phyloP scores from a whole-genome alignment of 352 stramenopile species.

The Phytopythium montanum region DNA sequence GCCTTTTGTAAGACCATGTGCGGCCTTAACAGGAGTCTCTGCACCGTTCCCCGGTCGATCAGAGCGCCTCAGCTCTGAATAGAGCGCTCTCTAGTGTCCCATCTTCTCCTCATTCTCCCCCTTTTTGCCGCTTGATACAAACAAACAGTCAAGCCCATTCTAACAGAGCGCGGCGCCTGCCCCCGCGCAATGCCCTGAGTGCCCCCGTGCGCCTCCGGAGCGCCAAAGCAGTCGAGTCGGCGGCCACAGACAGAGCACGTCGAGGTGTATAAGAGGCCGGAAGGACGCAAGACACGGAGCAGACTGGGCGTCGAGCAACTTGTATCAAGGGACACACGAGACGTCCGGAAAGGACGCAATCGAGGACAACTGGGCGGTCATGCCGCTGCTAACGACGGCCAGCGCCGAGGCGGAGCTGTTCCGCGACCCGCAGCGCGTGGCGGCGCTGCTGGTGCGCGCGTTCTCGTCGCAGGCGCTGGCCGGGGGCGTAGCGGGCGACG shows the following conservation, averaged over 20 bases:
- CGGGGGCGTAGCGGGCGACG: constrained; percentile 18
- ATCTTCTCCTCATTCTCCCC: not conserved
- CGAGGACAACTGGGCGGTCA: no score
- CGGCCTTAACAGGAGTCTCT: not conserved
- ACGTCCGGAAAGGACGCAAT: not conserved
- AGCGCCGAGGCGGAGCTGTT: constrained; percentile 11
- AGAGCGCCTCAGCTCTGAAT: not conserved
- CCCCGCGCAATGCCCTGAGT: constrained; percentile 1
- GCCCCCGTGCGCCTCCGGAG: no score
- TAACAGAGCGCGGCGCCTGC: no score
- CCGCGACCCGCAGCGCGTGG: constrained; percentile 40
- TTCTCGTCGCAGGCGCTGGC: no score
- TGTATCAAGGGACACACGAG: no score
- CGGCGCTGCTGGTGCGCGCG: constrained; percentile 38
- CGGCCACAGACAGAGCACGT: no score
- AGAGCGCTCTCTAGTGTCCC: not conserved
- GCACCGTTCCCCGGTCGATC: not conserved
- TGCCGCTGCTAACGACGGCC: no score
- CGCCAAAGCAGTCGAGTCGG: no score
- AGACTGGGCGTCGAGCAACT: no score
- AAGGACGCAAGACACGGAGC: no score
- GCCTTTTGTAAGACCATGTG: not conserved
- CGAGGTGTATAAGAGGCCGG: no score
- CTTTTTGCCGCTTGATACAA: not conserved
- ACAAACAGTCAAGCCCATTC: not conserved